A percentile compares a stretch with the other conserved stretches of the same genome.
Evolutionary conservation across 176 grass and related monocot genomes (phyloP).

Genomic region (Eleusine coracana): DNA sequence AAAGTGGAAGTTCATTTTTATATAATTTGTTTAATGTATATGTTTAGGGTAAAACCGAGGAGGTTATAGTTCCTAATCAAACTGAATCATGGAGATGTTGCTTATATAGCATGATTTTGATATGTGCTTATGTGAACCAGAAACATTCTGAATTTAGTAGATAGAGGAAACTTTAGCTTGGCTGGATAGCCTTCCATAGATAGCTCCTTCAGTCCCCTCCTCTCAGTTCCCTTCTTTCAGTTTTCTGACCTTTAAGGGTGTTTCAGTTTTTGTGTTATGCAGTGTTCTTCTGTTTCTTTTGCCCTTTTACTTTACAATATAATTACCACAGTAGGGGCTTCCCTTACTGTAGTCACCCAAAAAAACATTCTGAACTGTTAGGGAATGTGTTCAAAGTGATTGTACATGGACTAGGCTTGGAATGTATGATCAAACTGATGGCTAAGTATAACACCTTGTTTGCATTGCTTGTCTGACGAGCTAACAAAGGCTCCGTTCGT

Average conservation of each 20-base stretch:
- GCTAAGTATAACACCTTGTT: conserved; percentile 10
- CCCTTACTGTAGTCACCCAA: too few species aligned
- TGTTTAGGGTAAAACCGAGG: not conserved
- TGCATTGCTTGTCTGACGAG: conserved; percentile 48
- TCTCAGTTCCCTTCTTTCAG: too few species aligned
- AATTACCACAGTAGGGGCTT: too few species aligned
- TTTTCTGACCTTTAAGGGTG: too few species aligned
- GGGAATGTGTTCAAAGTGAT: conserved; percentile 2
- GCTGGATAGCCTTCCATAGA: too few species aligned
- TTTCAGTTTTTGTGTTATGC: too few species aligned
- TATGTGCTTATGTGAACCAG: not conserved
- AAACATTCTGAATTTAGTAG: too few species aligned
- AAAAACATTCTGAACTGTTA: not conserved
- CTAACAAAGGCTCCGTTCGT: conserved; percentile 54
- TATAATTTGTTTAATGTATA: not conserved
- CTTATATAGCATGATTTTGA: not conserved
- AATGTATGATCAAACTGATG: conserved; percentile 30
- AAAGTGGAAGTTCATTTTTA: not conserved
- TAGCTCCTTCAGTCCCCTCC: too few species aligned
- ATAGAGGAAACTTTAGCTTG: too few species aligned
- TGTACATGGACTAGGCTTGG: conserved; percentile 2
- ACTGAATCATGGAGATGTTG: not conserved
- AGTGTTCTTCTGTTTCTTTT: too few species aligned
- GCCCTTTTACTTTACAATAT: too few species aligned
- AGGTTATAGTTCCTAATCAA: not conserved